Evolutionary conservation across 148 eudicot genomes (phyloP), one percentile per base, ranked within the genome.

Genomic region (Rhododendron ferrugineum): DNA sequence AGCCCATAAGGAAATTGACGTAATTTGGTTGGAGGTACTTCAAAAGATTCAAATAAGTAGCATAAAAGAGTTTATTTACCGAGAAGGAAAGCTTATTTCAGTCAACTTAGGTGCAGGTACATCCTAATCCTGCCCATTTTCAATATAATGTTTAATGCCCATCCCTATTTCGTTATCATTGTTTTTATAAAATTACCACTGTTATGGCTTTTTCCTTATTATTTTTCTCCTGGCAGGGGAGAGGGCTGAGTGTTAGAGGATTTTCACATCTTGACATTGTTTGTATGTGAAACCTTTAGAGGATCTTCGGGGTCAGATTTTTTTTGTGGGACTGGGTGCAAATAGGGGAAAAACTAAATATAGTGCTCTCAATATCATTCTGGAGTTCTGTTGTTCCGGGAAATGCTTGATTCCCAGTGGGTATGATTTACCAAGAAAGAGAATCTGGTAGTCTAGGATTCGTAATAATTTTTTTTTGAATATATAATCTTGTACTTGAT

Each of bases 11-110:
- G 95, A 89, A 85, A 91, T 94, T 83, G 94, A 94, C 46, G 98
- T 92, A 85, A 93, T 97, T 81, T 95, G 98, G 98, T 90, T 92
- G 85, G 95, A 93, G 87, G 98, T 95, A 84, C 94, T 95, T 83
- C 92, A 90, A 84, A 93, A 91, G 82, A 90, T 95, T 52, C 89
- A 88, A 83, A 87, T 91, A 60, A 90, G 88, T 83, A 88, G 88
- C 92, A 37, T 96, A 62, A 95, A 89, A 88, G 98, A 95, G 91
- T 96, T 97, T 87, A 60, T 96, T 90, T 91, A 90, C 86, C 93
- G 88, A 87, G 99, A 96, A 91, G 99, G 97, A 60, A 93, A 91
- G 90, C 89, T 96, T 75, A 90, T 92, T 76, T 92, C 93, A 36
- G 87, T 94, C 88, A 91, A 91, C 82, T 91, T 90, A 87, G 95